Conservation (phyloP, 805 yeast species). For the Candida parachauliodes region DNA sequence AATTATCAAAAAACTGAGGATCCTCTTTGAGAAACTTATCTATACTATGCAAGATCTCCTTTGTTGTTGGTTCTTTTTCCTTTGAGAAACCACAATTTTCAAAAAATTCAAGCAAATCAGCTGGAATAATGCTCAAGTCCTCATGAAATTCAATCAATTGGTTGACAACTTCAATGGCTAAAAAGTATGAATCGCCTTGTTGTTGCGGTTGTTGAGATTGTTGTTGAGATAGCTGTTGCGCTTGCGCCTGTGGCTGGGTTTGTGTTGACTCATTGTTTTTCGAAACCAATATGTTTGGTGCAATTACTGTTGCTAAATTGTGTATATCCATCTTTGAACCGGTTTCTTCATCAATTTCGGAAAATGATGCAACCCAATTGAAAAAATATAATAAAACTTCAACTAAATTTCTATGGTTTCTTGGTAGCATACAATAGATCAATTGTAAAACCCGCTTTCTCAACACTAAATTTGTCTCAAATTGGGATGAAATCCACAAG, state of each 20-base stretch:
- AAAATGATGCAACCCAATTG: conserved; percentile 94
- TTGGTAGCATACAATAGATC: conserved; percentile 75
- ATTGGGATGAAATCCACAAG: conserved; percentile 70
- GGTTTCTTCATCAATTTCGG: conserved; percentile 84
- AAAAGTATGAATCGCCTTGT: conserved; percentile 67
- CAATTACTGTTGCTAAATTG: conserved; percentile 90
- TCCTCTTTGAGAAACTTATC: conserved; percentile 30
- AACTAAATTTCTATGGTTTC: conserved; percentile 74
- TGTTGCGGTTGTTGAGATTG: conserved; percentile 16
- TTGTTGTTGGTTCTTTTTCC: conserved; percentile 20
- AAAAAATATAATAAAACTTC: conserved; percentile 85
- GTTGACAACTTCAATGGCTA: conserved; percentile 89
- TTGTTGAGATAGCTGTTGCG: no score
- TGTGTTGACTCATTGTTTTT: conserved; percentile 27
- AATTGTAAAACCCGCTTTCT: conserved; percentile 56
- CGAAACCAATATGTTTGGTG: conserved; percentile 82
- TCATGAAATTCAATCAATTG: conserved; percentile 78
- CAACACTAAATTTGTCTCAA: conserved; percentile 41
- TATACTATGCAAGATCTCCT: conserved; percentile 33
- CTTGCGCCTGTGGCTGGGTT: no score
- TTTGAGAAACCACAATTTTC: conserved; percentile 27
- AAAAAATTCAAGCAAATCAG: conserved; percentile 51
- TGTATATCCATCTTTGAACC: conserved; percentile 93
- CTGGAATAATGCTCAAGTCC: conserved; percentile 74
- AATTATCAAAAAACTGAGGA: conserved; percentile 25